Conservation (phyloP, 805 yeast genomes). For the Candida awuae region DNA sequence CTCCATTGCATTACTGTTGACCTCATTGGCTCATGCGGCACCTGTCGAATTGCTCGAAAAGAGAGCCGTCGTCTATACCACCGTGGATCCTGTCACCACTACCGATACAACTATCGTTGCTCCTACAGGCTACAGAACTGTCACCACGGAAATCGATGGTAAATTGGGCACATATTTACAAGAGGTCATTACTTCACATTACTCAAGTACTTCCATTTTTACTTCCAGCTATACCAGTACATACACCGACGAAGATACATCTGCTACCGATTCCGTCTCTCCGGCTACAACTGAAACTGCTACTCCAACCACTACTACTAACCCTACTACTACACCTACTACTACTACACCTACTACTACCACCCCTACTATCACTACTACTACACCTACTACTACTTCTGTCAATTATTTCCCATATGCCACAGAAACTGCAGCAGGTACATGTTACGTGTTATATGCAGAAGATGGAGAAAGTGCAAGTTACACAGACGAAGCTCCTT, state of each 20-base stretch:
- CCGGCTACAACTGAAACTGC: constrained; percentile 11
- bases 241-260: constrained; percentile 17
- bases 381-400: constrained; percentile 10
- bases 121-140: constrained; percentile 16
- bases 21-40: background rate
- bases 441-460: constrained; percentile 31
- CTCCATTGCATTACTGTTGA: background rate
- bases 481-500: constrained; percentile 23
- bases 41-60: constrained; percentile 13
- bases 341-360: constrained; percentile 13
- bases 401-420: constrained; percentile 24
- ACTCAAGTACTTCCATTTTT: constrained; percentile 3
- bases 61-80: constrained; percentile 24
- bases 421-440: constrained; percentile 26
- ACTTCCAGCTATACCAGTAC: constrained; percentile 15
- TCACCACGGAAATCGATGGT: constrained; percentile 16
- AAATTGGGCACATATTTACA: constrained; percentile 16
- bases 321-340: constrained; percentile 3
- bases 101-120: constrained; percentile 15
- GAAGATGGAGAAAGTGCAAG: constrained; percentile 23
- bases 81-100: constrained; percentile 21
- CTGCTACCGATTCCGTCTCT: background rate
- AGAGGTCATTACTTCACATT: constrained; percentile 25
- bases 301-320: constrained; percentile 3
- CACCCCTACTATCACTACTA: constrained; percentile 25